phyloP scores from a whole-genome alignment of 805 yeast genomes.

The Barnettozyma vustinii region DNA sequence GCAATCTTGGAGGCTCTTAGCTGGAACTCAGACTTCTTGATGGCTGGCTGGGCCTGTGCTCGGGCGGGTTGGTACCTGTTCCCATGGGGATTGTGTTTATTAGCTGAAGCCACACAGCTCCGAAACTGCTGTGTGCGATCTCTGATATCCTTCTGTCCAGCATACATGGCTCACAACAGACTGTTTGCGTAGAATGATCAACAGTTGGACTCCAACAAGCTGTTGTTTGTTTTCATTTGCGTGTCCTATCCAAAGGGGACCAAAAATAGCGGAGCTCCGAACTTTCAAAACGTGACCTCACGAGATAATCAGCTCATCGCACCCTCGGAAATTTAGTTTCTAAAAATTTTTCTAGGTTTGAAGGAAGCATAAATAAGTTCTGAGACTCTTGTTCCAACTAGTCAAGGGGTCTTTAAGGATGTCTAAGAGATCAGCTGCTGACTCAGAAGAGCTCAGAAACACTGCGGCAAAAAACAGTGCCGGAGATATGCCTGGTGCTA shows the following conservation, averaged over 20 bases:
- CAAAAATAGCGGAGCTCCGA: too few relatives aligned
- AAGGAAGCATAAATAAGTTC: not conserved
- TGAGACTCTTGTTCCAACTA: too few relatives aligned
- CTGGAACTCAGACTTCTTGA: constrained; percentile 46
- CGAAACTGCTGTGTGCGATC: constrained; percentile 92
- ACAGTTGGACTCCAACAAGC: not conserved
- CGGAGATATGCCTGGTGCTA: constrained; percentile 16
- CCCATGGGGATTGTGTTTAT: constrained; percentile 25
- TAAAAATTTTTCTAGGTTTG: constrained; percentile 2
- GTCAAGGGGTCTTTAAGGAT: constrained; percentile 5
- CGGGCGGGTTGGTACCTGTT: constrained; percentile 16
- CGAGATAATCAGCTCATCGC: not conserved
- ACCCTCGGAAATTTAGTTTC: not conserved
- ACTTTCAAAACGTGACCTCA: not conserved
- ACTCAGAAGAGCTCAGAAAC: constrained; percentile 19
- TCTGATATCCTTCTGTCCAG: constrained; percentile 36
- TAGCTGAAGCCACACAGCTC: constrained; percentile 78
- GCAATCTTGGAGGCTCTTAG: constrained; percentile 76
- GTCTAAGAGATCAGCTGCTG: constrained; percentile 25
- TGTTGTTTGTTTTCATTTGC: too few relatives aligned
- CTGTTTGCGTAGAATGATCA: not conserved
- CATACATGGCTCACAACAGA: constrained; percentile 6
- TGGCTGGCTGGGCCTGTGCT: constrained; percentile 16
- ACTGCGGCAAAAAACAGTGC: constrained; percentile 19
- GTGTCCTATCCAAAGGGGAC: too few relatives aligned